These are phyloP conservation scores for Thraustochytrium striatum DNA, from an alignment of 352 stramenopile genomes.

Conservation along the genomic window DNA sequence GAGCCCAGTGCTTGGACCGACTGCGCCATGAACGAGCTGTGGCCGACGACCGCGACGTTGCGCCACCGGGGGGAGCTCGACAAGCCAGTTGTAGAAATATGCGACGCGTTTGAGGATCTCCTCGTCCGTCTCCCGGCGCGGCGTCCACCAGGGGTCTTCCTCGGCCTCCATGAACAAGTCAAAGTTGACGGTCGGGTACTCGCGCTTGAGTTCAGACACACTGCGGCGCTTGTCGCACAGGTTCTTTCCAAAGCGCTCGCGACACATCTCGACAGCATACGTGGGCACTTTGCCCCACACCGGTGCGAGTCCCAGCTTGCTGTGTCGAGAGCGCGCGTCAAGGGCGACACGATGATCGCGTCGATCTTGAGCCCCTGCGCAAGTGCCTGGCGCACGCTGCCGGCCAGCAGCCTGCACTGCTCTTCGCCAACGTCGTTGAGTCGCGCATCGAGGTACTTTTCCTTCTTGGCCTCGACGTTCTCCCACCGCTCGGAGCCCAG, in stretches of 20 bases:
- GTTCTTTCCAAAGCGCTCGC: conserved; percentile 40
- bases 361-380: background rate
- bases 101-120: conserved; percentile 31
- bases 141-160: conserved; percentile 4
- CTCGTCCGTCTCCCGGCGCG: conserved; percentile 6
- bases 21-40: conserved; percentile 36
- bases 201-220: conserved; percentile 9
- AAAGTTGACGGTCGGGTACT: conserved; percentile 36
- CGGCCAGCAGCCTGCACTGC: background rate
- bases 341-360: conserved; percentile 22
- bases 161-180: conserved; percentile 29
- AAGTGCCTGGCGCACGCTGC: background rate
- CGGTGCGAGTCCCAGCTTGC: conserved; percentile 8
- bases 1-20: background rate
- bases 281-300: conserved; percentile 31
- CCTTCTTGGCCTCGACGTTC: conserved; percentile 4
- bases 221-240: conserved; percentile 36
- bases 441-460: conserved; percentile 7
- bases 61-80: background rate
- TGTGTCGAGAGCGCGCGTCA: conserved; percentile 38
- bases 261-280: conserved; percentile 29
- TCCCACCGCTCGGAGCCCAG: conserved; percentile 22
- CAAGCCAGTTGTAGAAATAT: conserved; percentile 34
- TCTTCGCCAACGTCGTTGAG: conserved; percentile 30
- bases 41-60: conserved; percentile 27